These are phyloP conservation scores for Setomelanomma holmii DNA, from an alignment of 2,329 filamentous ascomycete species.

Conservation along the genomic window DNA sequence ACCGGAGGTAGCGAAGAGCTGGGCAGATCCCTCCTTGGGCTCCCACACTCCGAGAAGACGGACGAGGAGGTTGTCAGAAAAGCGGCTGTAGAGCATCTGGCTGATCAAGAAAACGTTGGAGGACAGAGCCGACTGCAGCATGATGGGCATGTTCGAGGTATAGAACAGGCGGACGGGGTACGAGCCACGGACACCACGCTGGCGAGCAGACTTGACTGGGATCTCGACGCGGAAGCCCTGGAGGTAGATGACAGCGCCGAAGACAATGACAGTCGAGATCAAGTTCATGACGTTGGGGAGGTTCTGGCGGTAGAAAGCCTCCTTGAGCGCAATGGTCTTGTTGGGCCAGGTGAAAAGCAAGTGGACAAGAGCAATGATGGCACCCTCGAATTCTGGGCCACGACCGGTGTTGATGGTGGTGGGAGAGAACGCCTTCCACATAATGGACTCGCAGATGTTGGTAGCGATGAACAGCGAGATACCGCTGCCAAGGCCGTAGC, in stretches of 20 bases:
- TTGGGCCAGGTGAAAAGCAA: slow-evolving; percentile 98
- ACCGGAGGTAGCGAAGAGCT: slow-evolving; percentile 92
- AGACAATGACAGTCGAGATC: slow-evolving; percentile 88
- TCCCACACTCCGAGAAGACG: slow-evolving; percentile 98
- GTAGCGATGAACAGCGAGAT: slow-evolving; percentile 99
- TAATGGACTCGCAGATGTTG: slow-evolving; percentile 99
- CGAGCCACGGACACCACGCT: slow-evolving; percentile 96
- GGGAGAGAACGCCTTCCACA: slow-evolving; percentile 99
- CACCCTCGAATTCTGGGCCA: slow-evolving; percentile 98
- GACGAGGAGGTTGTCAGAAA: slow-evolving; percentile 98
- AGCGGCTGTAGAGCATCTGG: slow-evolving; percentile 99
- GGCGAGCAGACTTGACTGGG: slow-evolving; percentile 98
- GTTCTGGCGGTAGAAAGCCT: slow-evolving; percentile 99
- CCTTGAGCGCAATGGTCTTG: slow-evolving; percentile 97
- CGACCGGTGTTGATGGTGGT: slow-evolving; percentile 99
- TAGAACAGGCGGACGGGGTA: slow-evolving; percentile 99
- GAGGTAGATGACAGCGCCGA: slow-evolving; percentile 98
- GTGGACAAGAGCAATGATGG: slow-evolving; percentile 97
- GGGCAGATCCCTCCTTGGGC: slow-evolving; percentile 91
- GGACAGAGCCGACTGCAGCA: slow-evolving; percentile 97
- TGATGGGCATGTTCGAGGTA: slow-evolving; percentile 99
- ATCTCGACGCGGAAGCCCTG: slow-evolving; percentile 99
- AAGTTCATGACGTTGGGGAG: slow-evolving; percentile 99
- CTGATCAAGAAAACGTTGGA: slow-evolving; percentile 99
- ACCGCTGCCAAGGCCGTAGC: slow-evolving; percentile 96